Base-by-base conservation (phyloP, 2,329 filamentous ascomycete species). In the Pseudocercospora fijiensis region DNA sequence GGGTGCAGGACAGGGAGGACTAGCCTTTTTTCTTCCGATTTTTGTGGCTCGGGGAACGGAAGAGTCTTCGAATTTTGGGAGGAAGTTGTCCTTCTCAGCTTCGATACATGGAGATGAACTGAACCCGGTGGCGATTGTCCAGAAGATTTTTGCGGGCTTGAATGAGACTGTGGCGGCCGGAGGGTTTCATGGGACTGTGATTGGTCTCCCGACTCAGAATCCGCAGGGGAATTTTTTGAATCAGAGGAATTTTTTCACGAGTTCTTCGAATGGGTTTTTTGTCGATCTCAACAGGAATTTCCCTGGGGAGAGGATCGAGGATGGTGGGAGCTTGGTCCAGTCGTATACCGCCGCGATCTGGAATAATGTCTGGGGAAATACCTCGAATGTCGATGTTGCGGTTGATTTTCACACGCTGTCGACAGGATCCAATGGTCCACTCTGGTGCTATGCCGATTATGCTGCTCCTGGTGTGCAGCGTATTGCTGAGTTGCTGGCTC, bases 221-320 rank as follows among this genome's bases (percentile, higher is more conserved):
- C 75, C 76, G 1, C 74, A 76, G 62, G 76, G 76, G 4, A 78
- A 77, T 61, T 77, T 77, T 49, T 61, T 78, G 24, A 78, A 77
- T 62, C 76, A 78, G 63, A 71, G 76, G 18, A 77, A 78, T 66
- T 77, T 76, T 69, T 78, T 73, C 66, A 76, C 75, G 11, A 65
- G 65, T 58, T 70, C 68, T 51, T 64, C 63, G 30, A 71, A 81
- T 79, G 79, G 79, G 67, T 78, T 89, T 70, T 76, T 90, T 71
- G 88, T 89, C 3, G 77, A 78, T 60, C 70, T 78, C 2, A 78
- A 78, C 78, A 86, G 86, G 74, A 78, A 91, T 72, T 85, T 92
- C 72, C 88, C 88, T 72, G 87, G 85, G 74, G 81, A 64, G 7
- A 71, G 63, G 28, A 57, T 70, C 27, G 63, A 56, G n/a, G 64